phyloP scores from a whole-genome alignment of 1,284 basidiomycete genomes.

The Pseudozyma hubeiensis region DNA sequence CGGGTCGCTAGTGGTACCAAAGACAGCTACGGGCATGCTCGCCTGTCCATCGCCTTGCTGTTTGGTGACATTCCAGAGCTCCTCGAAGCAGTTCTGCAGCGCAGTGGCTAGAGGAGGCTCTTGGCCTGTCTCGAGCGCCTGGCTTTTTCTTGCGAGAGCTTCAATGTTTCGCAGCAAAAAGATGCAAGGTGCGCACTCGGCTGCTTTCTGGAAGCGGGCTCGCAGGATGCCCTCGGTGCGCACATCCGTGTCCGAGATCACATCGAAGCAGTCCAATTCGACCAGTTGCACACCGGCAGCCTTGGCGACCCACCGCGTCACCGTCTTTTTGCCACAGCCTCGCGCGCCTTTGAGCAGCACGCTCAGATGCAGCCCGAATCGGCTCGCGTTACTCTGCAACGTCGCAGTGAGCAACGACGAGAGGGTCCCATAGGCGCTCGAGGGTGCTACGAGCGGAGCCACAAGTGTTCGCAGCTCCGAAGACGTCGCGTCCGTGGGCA shows the following conservation, averaged over 20 bases:
- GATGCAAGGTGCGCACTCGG: slow-evolving; percentile 84
- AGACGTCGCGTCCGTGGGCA: slow-evolving; percentile 25
- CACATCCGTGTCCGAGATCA: slow-evolving; percentile 82
- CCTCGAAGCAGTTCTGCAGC: slow-evolving; percentile 77
- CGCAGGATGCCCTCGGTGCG: slow-evolving; percentile 83
- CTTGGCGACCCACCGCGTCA: slow-evolving; percentile 74
- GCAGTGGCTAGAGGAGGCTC: slow-evolving; percentile 76
- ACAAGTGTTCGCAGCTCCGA: slow-evolving; percentile 16
- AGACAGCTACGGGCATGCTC: slow-evolving; percentile 54
- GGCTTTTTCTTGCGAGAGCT: slow-evolving; percentile 80
- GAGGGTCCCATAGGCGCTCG: slow-evolving; percentile 48
- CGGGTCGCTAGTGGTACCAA: slow-evolving; percentile 81
- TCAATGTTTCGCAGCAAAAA: slow-evolving; percentile 86
- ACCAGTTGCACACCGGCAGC: slow-evolving; percentile 80
- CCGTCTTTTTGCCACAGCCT: slow-evolving; percentile 80
- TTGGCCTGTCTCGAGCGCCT: slow-evolving; percentile 78
- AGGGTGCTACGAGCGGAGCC: slow-evolving; percentile 31
- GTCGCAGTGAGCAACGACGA: slow-evolving; percentile 59
- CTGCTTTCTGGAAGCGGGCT: slow-evolving; percentile 83
- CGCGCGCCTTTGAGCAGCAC: slow-evolving; percentile 80
- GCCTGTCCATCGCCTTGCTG: background rate
- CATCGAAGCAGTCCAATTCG: slow-evolving; percentile 88
- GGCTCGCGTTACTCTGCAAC: slow-evolving; percentile 49
- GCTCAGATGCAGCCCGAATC: slow-evolving; percentile 58
- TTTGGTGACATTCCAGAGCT: slow-evolving; percentile 70